These are phyloP conservation scores for Fusarium beomiforme DNA, from an alignment of 2,329 filamentous ascomycete genomes.

Conservation along the genomic window DNA sequence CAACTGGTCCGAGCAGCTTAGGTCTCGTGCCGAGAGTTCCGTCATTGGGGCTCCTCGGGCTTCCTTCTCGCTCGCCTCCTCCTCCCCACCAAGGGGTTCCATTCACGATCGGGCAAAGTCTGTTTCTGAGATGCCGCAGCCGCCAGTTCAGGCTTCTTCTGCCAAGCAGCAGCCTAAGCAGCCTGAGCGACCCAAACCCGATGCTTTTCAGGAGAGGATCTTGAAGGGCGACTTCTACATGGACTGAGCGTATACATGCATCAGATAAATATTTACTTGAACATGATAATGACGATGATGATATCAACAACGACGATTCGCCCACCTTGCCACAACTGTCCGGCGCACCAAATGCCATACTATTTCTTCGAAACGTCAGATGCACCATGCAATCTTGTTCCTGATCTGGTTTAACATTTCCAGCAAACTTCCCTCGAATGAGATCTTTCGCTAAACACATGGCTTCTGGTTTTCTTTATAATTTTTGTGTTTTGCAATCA, in stretches of 20 bases:
- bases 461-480: constrained; percentile 14
- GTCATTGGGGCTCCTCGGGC: constrained; percentile 66
- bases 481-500: constrained; percentile 32
- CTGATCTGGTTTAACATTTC: constrained; percentile 16
- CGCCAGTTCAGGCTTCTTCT: constrained; percentile 61
- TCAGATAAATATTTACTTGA: constrained; percentile 13
- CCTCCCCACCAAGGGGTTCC: constrained; percentile 49
- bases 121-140: constrained; percentile 70
- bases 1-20: constrained; percentile 97
- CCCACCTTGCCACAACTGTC: constrained; percentile 16
- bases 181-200: constrained; percentile 74
- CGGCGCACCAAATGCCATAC: constrained; percentile 21
- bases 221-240: constrained; percentile 98
- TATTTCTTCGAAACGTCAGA: constrained; percentile 4
- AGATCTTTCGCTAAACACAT: constrained; percentile 32
- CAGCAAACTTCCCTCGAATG: constrained; percentile 20
- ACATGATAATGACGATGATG: constrained; percentile 37
- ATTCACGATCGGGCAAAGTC: constrained; percentile 76
- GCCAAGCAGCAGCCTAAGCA: constrained; percentile 51
- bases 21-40: constrained; percentile 87
- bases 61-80: constrained; percentile 66
- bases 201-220: constrained; percentile 96
- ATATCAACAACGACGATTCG: constrained; percentile 25
- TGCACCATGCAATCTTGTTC: constrained; percentile 21
- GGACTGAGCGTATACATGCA: constrained; percentile 69